These are phyloP conservation scores for Ceratocystis huliohia DNA, from an alignment of 2,329 filamentous ascomycete genomes.

Conservation along the genomic window DNA sequence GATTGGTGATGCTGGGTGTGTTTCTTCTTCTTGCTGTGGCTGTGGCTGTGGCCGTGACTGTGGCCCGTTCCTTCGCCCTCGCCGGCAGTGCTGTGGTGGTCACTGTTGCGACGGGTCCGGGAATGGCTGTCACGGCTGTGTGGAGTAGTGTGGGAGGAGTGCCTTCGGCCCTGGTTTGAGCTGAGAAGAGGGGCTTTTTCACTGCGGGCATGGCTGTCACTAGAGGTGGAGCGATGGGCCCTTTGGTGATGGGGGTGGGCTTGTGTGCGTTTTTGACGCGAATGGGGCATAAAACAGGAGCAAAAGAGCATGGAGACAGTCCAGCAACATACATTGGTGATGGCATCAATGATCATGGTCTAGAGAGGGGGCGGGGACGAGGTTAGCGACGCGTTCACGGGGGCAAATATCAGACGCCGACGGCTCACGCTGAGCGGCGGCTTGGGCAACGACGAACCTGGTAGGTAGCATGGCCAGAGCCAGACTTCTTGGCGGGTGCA, in stretches of 20 bases:
- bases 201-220: not conserved
- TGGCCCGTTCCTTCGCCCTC: not conserved
- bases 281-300: slow-evolving; percentile 31
- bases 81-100: not conserved
- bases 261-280: not conserved
- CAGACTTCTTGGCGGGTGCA: slow-evolving; percentile 38
- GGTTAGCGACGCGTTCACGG: slow-evolving; percentile 27
- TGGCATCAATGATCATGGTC: slow-evolving; percentile 53
- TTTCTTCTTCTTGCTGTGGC: not conserved
- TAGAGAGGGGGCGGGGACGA: slow-evolving; percentile 25
- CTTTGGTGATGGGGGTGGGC: not conserved
- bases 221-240: not conserved
- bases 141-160: too few relatives aligned
- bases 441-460: slow-evolving; percentile 36
- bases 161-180: too few relatives aligned
- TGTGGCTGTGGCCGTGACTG: not conserved
- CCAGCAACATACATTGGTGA: slow-evolving; percentile 42
- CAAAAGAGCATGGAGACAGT: slow-evolving; percentile 21
- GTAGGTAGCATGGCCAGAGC: slow-evolving; percentile 41
- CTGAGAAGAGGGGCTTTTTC: not conserved
- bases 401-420: slow-evolving; percentile 6
- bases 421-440: slow-evolving; percentile 10
- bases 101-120: too few relatives aligned
- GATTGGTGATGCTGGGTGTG: slow-evolving; percentile 4
- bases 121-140: too few relatives aligned